These are phyloP conservation scores for Salix purpurea DNA, from an alignment of 345 rosid species.

Conservation along the genomic window DNA sequence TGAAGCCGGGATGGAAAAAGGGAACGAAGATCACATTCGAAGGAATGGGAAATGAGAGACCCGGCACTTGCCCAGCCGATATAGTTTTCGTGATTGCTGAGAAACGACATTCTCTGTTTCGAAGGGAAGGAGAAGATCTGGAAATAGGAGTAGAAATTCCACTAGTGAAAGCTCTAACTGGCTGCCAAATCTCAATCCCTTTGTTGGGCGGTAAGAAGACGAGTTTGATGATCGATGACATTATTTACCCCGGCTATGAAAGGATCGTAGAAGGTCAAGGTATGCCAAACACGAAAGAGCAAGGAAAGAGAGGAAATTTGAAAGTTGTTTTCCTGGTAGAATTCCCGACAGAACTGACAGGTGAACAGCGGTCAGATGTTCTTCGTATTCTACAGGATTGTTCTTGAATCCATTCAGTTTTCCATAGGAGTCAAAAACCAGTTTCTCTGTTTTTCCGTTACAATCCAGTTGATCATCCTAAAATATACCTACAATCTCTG, in stretches of 20 bases:
- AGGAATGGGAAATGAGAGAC: conserved; percentile 67
- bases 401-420: conserved; percentile 16
- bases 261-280: conserved; percentile 53
- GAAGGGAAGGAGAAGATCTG: conserved; percentile 63
- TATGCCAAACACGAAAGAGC: conserved; percentile 53
- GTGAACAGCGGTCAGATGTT: conserved; percentile 42
- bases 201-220: conserved; percentile 49
- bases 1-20: conserved; percentile 83
- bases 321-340: conserved; percentile 18
- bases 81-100: conserved; percentile 56
- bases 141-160: conserved; percentile 55
- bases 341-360: conserved; percentile 47
- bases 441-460: not conserved
- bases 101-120: conserved; percentile 50
- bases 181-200: conserved; percentile 50
- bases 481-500: not conserved
- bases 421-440: not conserved
- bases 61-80: conserved; percentile 60
- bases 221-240: conserved; percentile 37
- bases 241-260: conserved; percentile 54
- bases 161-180: conserved; percentile 56
- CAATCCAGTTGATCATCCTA: not conserved
- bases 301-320: conserved; percentile 46
- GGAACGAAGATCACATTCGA: conserved; percentile 83
- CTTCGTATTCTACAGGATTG: conserved; percentile 45